These are phyloP conservation scores for Thalassiosira oceanica DNA, from an alignment of 352 stramenopile genomes.

Conservation along the genomic window DNA sequence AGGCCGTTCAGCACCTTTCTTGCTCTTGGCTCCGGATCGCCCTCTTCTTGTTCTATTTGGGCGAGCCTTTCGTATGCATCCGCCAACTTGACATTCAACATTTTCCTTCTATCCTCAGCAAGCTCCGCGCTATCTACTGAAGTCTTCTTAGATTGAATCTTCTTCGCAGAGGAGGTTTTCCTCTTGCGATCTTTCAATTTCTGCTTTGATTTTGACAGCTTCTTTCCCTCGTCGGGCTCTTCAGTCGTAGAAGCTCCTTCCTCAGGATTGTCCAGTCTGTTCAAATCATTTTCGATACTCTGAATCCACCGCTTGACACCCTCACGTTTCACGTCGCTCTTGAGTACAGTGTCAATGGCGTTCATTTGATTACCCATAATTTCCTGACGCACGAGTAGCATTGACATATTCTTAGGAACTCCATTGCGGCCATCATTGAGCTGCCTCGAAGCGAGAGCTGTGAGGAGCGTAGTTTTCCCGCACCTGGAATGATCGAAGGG, in stretches of 20 bases:
- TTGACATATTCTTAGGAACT: slow-evolving; percentile 63
- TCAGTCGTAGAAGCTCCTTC: not conserved
- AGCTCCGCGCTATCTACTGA: slow-evolving; percentile 10
- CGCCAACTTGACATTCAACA: slow-evolving; percentile 47
- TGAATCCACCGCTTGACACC: slow-evolving; percentile 63
- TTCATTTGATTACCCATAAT: slow-evolving; percentile 66
- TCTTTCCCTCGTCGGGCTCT: slow-evolving; percentile 1
- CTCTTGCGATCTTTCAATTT: slow-evolving; percentile 57
- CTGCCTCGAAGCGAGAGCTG: slow-evolving; percentile 93
- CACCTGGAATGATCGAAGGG: too few species aligned
- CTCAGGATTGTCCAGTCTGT: slow-evolving; percentile 43
- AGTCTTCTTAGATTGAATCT: slow-evolving; percentile 19
- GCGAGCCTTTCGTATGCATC: slow-evolving; percentile 58
- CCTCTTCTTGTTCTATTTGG: slow-evolving; percentile 77
- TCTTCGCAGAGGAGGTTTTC: slow-evolving; percentile 19
- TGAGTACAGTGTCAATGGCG: slow-evolving; percentile 63
- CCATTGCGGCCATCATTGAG: slow-evolving; percentile 66
- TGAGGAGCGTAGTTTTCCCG: slow-evolving; percentile 95
- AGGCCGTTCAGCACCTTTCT: slow-evolving; percentile 88
- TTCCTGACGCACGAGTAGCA: slow-evolving; percentile 74
- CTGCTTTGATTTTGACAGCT: slow-evolving; percentile 33
- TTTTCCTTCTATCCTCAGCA: slow-evolving; percentile 44
- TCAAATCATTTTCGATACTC: slow-evolving; percentile 53
- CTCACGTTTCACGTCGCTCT: slow-evolving; percentile 64
- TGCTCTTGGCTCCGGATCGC: slow-evolving; percentile 86